These are phyloP conservation scores for Pythium grandisporangium DNA, from an alignment of 352 stramenopile genomes.

Conservation along the genomic window DNA sequence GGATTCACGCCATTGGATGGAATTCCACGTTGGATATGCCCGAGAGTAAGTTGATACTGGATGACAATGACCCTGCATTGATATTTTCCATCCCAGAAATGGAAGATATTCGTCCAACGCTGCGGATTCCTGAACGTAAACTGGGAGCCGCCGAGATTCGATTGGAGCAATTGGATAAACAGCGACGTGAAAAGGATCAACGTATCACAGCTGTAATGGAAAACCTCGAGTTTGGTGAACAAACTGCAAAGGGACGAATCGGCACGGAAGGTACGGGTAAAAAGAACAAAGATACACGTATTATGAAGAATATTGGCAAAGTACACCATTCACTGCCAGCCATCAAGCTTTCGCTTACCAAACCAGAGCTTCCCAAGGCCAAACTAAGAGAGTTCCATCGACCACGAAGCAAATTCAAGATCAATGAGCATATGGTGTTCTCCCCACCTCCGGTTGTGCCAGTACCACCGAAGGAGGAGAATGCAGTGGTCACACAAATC, in stretches of 20 bases:
- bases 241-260: conserved; percentile 53
- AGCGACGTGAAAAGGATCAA: conserved; percentile 67
- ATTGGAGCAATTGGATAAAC: conserved; percentile 61
- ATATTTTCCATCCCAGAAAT: conserved; percentile 73
- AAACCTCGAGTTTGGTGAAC: conserved; percentile 70
- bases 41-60: conserved; percentile 67
- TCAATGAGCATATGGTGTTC: conserved; percentile 66
- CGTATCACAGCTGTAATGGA: conserved; percentile 78
- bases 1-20: conserved; percentile 73
- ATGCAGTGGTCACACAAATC: conserved; percentile 74
- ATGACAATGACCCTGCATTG: conserved; percentile 74
- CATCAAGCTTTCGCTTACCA: conserved; percentile 81
- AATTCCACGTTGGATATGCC: conserved; percentile 75
- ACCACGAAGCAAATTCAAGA: conserved; percentile 80
- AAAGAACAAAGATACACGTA: conserved; percentile 75
- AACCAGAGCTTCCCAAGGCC: conserved; percentile 72
- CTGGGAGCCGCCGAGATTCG: conserved; percentile 67
- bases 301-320: conserved; percentile 79
- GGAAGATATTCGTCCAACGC: conserved; percentile 69
- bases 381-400: conserved; percentile 80
- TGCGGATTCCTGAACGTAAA: conserved; percentile 78
- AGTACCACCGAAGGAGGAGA: conserved; percentile 48
- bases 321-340: conserved; percentile 81
- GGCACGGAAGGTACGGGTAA: conserved; percentile 62
- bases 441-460: conserved; percentile 24